A percentile compares a stretch with the other conserved stretches of the same genome.
phyloP scores from a whole-genome alignment of 345 rosid genomes.

The Excoecaria agallocha region DNA sequence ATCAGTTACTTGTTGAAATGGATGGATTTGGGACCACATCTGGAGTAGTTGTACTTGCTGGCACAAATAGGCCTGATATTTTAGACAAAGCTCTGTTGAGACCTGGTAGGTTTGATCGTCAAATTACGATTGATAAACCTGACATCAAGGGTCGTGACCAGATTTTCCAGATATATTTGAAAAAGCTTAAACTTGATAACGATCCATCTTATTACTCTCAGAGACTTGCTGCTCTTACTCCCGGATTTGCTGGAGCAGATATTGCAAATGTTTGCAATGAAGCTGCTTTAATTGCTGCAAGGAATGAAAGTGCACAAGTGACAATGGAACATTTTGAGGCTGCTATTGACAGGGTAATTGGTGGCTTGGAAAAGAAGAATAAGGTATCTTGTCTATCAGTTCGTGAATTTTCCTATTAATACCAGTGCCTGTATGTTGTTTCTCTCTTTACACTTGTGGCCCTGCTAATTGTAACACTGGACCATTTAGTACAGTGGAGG shows the following conservation, averaged over 20 bases:
- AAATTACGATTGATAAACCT: conserved; percentile 82
- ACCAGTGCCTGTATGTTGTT: background rate
- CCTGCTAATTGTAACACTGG: background rate
- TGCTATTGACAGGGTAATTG: conserved; percentile 92
- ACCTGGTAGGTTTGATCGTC: conserved; percentile 93
- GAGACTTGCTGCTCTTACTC: conserved; percentile 89
- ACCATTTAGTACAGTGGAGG: background rate
- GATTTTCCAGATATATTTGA: conserved; percentile 77
- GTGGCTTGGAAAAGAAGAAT: conserved; percentile 98
- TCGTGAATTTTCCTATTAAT: background rate
- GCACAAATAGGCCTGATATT: conserved; percentile 95
- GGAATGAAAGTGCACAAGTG: conserved; percentile 49
- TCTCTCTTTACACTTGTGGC: background rate
- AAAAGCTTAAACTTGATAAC: conserved; percentile 77
- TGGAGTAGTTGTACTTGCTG: conserved; percentile 96
- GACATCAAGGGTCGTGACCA: conserved; percentile 92
- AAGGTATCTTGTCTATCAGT: conserved; percentile 42
- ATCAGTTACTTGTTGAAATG: conserved; percentile 93
- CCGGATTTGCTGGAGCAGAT: conserved; percentile 98
- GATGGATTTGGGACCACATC: conserved; percentile 96
- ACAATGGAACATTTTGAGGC: conserved; percentile 87
- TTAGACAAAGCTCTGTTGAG: conserved; percentile 85
- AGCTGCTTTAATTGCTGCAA: conserved; percentile 91
- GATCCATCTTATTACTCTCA: conserved; percentile 78
- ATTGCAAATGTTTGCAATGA: conserved; percentile 96